Conservation (phyloP, 371 early-diverging fungal species). For the Rhizopus sp. region DNA sequence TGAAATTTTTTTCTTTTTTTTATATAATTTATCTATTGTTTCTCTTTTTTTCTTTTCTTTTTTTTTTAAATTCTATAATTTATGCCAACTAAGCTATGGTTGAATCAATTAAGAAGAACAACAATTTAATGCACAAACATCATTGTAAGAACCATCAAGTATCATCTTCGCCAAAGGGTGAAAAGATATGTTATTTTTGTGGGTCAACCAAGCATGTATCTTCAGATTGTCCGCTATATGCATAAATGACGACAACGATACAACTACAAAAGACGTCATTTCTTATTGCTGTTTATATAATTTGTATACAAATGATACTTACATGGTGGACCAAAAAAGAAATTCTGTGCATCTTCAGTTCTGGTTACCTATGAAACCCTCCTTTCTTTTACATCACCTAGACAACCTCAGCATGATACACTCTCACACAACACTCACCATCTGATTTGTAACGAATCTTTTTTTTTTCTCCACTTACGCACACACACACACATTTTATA, state of each 20-base stretch:
- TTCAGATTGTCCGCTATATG: conserved; percentile 52
- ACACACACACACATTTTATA: not conserved
- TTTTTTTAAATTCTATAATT: conserved; percentile 5
- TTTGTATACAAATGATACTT: not conserved
- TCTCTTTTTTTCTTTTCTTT: conserved; percentile 9
- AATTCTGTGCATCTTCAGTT: too few relatives aligned
- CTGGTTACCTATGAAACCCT: too few relatives aligned
- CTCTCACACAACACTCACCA: not conserved
- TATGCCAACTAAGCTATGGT: conserved; percentile 1
- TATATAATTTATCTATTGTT: conserved; percentile 5
- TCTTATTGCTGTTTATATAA: not conserved
- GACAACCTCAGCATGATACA: not conserved
- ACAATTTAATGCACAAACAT: not conserved
- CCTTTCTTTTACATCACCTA: not conserved
- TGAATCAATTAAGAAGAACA: not conserved
- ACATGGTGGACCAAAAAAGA: too few relatives aligned
- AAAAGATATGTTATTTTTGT: conserved; percentile 45
- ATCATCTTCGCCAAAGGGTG: not conserved
- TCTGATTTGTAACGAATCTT: not conserved
- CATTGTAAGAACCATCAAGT: not conserved
- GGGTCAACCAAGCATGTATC: conserved; percentile 49
- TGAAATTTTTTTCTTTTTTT: not conserved
- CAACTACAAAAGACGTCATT: not conserved
- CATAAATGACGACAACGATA: conserved; percentile 22
- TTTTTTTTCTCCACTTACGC: not conserved